Evolutionary conservation across 192 early-diverging fungal species (phyloP), one percentile per base, ranked within the genome.

Genomic region (Entophlyctis helioformis): DNA sequence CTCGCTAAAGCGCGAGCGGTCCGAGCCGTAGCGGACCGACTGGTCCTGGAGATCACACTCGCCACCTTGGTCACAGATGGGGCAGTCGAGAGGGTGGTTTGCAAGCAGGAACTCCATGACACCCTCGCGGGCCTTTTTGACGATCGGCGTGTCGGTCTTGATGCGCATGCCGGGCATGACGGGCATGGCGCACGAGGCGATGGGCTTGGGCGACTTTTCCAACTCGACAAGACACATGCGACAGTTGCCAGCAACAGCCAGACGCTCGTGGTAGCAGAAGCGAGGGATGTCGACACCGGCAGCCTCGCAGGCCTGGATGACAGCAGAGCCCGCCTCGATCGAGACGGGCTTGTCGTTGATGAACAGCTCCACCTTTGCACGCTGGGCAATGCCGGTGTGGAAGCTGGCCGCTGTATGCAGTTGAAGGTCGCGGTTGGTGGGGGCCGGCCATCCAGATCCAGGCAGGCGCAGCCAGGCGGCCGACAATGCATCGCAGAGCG

Each of bases 41-140:
- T 98, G 95, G 67, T 98, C 95, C 69, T 98, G 95, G 42, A 98
- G 69, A 67, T 98, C 95, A 60, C 95, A 98, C 68, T 98, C 95
- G 39, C 91, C 95, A 65, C 95, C 95, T 62, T 98, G 95, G 63
- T 98, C 95, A 59, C 95, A 98, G 53, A 98, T 85, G 34, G 95
- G 95, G 62, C 89, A 98, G 63, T 98, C 95, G 36, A 98, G 72
- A 41, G 95, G 95, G 64, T 98, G 95, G 74, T 96, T 96, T 27
- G 89, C 86, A 37, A 98, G 72, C 47, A 96, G 66, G 50, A 96
- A 98, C 65, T 71, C 74, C 74, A 76, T 71, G 21, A 74, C 74
- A 37, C 68, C 66, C 50, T 75, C 72, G 42, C 95, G 87, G 18
- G 91, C 91, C 74, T 98, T 92, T 65, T 96, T 87, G 47, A 98